Evolutionary conservation across 139 green algal genomes (phyloP), one percentile per base, ranked within the genome.

Genomic region (Trebouxia sp.): DNA sequence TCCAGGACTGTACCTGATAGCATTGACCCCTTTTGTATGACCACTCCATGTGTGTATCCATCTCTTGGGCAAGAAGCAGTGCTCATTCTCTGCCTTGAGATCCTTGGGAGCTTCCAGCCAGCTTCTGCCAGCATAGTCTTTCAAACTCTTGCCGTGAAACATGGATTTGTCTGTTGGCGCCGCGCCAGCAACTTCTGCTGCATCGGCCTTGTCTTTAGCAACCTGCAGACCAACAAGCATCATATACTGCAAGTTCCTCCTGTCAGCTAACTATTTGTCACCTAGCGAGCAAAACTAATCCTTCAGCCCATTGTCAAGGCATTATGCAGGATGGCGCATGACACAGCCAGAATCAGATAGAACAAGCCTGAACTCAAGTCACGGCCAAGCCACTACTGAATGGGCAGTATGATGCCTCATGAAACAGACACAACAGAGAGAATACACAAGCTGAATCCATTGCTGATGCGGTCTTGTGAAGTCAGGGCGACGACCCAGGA

Each of bases 11-110:
- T n/a, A 88, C 53, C 90, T 88, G 78, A 99, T 96, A 22, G 89
- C 87, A 75, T 94, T 94, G 87, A 98, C 96, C 50, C 93, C 94
- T 84, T 98, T 97, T 43, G 88, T 96, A 90, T 99, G 96, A 0
- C 94, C 97, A 1, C 55, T 87, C 93, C 93, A 99, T 15, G 94
- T 96, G 89, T 98, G 95, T 1, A 99, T 84, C 84, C 86, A 93
- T 37, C 91, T 82, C 90, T 99, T 98, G 65, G 97, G 97, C 81
- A 98, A 79, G 90, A 94, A 99, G 89, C 89, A 96, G 24, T 84
- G 77, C 43, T 97, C 92, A 39, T 86, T 88, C 28, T 89, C 77
- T 32, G 82, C 72, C 53, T 84, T 80, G 67, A 83, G 82, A 43
- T 91, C 93, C 65, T 87, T 86, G 43, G 92, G 90, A 1, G 89